phyloP scores from a whole-genome alignment of 2,329 filamentous ascomycete species.

The Fusarium ramigenum region DNA sequence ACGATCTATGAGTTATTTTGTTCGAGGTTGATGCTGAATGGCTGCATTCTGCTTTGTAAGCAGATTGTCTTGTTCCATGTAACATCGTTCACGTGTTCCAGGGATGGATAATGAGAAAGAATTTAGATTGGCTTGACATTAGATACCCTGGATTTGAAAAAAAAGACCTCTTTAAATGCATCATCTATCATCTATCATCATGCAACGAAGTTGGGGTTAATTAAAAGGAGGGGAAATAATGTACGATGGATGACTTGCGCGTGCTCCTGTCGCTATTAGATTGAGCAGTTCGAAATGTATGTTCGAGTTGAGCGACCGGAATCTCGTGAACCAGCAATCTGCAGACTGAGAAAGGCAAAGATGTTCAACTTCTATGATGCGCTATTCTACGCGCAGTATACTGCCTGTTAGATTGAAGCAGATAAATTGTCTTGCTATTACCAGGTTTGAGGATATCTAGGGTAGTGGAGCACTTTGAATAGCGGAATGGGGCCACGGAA shows the following conservation, averaged over 20 bases:
- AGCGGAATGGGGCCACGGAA: neutral
- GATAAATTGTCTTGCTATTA: neutral
- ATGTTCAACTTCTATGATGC: accelerated
- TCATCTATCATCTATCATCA: neutral
- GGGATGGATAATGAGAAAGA: neutral
- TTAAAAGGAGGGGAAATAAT: neutral
- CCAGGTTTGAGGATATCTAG: neutral
- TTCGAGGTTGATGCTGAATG: neutral
- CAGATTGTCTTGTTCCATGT: neutral
- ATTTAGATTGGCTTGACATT: neutral
- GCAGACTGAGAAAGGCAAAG: neutral
- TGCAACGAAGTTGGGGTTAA: too few species aligned
- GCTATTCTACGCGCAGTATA: neutral
- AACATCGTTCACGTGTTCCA: neutral
- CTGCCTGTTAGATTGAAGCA: neutral
- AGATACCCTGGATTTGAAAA: neutral
- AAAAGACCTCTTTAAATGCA: too few species aligned
- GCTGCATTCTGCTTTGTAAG: neutral
- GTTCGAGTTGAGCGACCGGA: neutral
- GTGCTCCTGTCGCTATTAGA: too few species aligned
- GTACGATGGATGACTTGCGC: too few species aligned
- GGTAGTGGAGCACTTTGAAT: neutral
- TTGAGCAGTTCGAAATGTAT: neutral
- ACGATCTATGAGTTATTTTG: neutral
- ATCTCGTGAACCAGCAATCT: neutral